Percentiles rank a stretch among this genome's conserved stretches.
These are phyloP conservation scores for Rhododendron williamsianum DNA, from an alignment of 148 eudicot genomes.

Conservation along the genomic window DNA sequence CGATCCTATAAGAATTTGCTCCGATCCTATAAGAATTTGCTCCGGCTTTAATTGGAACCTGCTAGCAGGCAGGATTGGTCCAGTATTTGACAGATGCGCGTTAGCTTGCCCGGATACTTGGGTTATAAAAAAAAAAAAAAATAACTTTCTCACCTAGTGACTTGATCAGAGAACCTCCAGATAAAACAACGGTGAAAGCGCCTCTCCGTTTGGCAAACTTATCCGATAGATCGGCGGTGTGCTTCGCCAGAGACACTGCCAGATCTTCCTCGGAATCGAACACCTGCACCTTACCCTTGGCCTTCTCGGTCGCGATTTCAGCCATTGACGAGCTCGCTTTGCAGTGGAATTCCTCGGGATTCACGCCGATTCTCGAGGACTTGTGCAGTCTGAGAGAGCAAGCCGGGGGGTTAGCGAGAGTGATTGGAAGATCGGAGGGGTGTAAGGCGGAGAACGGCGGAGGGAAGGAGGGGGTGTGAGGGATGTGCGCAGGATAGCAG, in stretches of 20 bases:
- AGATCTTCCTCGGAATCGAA: slow-evolving; percentile 53
- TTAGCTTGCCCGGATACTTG: not conserved
- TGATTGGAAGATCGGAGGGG: not conserved
- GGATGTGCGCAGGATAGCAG: slow-evolving; percentile 8
- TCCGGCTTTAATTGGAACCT: too few species aligned
- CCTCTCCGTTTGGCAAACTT: slow-evolving; percentile 45
- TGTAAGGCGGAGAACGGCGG: slow-evolving; percentile 3
- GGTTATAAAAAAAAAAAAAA: not conserved
- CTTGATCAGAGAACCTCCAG: slow-evolving; percentile 79
- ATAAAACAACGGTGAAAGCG: slow-evolving; percentile 65
- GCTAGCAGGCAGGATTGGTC: too few species aligned
- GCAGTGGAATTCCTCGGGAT: not conserved
- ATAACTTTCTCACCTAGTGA: slow-evolving; percentile 42
- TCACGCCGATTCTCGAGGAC: not conserved
- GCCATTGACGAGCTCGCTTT: slow-evolving; percentile 24
- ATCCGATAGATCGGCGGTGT: slow-evolving; percentile 46
- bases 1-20: too few species aligned
- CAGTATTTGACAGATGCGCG: not conserved
- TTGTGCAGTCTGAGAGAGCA: not conserved
- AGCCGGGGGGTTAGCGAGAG: not conserved
- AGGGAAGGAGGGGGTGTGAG: not conserved
- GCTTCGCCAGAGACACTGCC: slow-evolving; percentile 49
- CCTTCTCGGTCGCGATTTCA: slow-evolving; percentile 20
- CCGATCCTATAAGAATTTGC: too few species aligned
- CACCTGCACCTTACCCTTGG: slow-evolving; percentile 22